Evolutionary conservation across 139 green algal species (phyloP).

Genomic region (Desmodesmus armatus): DNA sequence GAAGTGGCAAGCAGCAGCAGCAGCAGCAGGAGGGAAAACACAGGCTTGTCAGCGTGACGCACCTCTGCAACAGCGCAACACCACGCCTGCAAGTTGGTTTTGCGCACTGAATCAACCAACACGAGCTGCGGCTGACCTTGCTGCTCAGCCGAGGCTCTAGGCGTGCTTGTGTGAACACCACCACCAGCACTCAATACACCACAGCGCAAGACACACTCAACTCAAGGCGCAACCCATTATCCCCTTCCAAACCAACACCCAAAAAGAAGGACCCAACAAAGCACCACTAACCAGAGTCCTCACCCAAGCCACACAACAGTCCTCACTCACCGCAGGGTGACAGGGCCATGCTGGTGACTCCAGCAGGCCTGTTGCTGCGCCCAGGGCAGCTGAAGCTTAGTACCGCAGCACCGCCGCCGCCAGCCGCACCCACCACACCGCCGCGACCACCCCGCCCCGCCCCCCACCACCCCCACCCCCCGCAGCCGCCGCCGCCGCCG

Average conservation of each 20-base stretch:
- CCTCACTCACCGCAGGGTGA: slow-evolving; percentile 16
- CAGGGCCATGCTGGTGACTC: slow-evolving; percentile 66
- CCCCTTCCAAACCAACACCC: too few relatives aligned
- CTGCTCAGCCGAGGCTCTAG: background rate
- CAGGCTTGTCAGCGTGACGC: background rate
- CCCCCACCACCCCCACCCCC: background rate
- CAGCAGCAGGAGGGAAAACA: background rate
- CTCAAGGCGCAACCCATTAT: too few relatives aligned
- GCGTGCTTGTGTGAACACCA: background rate
- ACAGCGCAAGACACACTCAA: too few relatives aligned
- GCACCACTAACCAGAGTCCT: too few relatives aligned
- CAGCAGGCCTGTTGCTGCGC: slow-evolving; percentile 52
- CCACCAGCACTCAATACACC: background rate
- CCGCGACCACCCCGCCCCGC: background rate
- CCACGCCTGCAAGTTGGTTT: too few relatives aligned
- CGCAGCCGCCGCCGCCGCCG: background rate
- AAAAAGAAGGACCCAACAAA: too few relatives aligned
- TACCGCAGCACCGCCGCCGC: background rate
- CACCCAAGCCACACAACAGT: too few relatives aligned
- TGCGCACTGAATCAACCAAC: too few relatives aligned
- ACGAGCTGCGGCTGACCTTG: background rate
- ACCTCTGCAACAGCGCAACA: too few relatives aligned
- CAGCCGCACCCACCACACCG: background rate
- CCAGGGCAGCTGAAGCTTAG: slow-evolving; percentile 30
- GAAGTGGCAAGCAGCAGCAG: background rate